Conservation (phyloP, 2,329 filamentous ascomycete species). For the Orbilia ellipsospora region DNA sequence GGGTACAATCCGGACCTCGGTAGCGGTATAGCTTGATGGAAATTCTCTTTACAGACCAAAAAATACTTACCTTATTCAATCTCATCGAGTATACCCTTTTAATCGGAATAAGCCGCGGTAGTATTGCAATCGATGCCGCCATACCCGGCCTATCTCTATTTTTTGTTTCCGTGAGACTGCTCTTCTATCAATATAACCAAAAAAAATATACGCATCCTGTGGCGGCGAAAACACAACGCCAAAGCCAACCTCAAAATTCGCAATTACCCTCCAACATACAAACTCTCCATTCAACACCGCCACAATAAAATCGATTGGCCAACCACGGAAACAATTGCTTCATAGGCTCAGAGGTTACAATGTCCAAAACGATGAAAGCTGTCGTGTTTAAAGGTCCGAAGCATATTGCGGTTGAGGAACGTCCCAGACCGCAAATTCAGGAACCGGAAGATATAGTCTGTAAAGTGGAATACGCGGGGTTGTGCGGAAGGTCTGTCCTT, state of each 20-base stretch:
- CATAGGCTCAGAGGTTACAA: neutral
- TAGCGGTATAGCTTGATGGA: no score
- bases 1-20: no score
- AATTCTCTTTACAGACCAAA: no score
- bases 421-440: constrained; percentile 79
- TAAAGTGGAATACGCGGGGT: constrained; percentile 82
- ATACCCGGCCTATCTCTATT: neutral
- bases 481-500: constrained; percentile 79
- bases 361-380: constrained; percentile 77
- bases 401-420: constrained; percentile 79
- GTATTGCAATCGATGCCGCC: neutral
- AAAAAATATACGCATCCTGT: neutral
- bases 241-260: neutral
- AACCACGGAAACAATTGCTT: neutral
- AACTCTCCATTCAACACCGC: constrained; percentile 15
- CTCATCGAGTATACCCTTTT: no score
- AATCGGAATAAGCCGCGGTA: constrained; percentile 37
- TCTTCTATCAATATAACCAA: no score
- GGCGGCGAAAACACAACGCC: neutral
- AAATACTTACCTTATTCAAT: no score
- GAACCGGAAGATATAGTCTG: constrained; percentile 81
- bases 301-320: neutral
- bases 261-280: neutral
- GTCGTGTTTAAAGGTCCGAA: constrained; percentile 85
- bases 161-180: neutral